Conservation (phyloP, 768 basidiomycete species). For the Tephrocybe sp. region DNA sequence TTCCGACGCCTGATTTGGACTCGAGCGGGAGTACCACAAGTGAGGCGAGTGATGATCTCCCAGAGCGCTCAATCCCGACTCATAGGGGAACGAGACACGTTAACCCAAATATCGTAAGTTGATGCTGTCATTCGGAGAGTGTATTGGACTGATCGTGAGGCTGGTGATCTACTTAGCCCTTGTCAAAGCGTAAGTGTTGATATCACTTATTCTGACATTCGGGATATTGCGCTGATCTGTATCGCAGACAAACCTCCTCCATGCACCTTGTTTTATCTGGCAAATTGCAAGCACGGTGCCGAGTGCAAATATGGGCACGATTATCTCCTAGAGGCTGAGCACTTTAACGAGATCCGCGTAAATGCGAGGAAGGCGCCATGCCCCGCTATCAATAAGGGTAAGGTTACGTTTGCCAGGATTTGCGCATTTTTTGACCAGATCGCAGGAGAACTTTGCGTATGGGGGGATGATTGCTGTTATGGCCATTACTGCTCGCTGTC, state of each 20-base stretch:
- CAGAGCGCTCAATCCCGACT: constrained; percentile 29
- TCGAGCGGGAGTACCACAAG: constrained; percentile 43
- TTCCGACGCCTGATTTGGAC: constrained; percentile 38
- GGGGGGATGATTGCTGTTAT: constrained; percentile 62
- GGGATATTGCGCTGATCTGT: constrained; percentile 17
- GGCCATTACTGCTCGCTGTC: constrained; percentile 49
- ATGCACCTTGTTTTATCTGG: constrained; percentile 66
- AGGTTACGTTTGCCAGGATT: constrained; percentile 2
- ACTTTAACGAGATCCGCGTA: constrained; percentile 50
- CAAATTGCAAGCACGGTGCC: constrained; percentile 56
- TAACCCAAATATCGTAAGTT: constrained; percentile 53
- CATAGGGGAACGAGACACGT: constrained; percentile 41
- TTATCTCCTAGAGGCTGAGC: constrained; percentile 53
- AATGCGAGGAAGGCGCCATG: constrained; percentile 68
- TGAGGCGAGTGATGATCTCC: constrained; percentile 42
- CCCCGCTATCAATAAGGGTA: constrained; percentile 58
- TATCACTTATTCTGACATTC: constrained; percentile 2
- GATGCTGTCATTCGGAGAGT: constrained; percentile 7
- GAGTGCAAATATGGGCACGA: constrained; percentile 66
- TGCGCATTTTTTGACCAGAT: constrained; percentile 9
- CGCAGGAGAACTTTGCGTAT: constrained; percentile 54
- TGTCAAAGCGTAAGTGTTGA: constrained; percentile 64
- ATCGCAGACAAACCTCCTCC: constrained; percentile 60
- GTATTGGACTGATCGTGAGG: neutral
- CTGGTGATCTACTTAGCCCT: constrained; percentile 34